Conservation (phyloP, 2,329 filamentous ascomycete genomes). For the Clarireedia monteithiana region DNA sequence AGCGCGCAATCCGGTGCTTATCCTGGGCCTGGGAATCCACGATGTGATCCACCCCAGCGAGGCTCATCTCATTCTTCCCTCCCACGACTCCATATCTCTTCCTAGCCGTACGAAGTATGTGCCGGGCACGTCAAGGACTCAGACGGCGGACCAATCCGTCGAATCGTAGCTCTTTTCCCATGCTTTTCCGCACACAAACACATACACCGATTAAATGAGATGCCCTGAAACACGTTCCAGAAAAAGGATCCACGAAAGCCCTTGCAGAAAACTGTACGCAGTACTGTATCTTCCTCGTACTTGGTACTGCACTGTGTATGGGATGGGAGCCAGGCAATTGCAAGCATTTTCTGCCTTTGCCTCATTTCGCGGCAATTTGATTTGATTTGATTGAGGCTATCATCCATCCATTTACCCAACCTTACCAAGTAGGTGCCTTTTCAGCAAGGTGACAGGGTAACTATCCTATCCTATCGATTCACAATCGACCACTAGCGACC, state of each 20-base stretch:
- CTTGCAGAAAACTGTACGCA: background rate
- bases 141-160: background rate
- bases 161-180: background rate
- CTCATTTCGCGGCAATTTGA: constrained; percentile 4
- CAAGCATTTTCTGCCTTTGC: background rate
- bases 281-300: background rate
- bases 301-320: background rate
- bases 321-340: background rate
- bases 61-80: too few species aligned
- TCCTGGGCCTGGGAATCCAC: too few species aligned
- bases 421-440: too few species aligned
- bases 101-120: too few species aligned
- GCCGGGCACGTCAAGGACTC: too few species aligned
- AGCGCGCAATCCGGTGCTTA: too few species aligned
- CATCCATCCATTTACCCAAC: background rate
- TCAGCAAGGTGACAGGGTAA: too few species aligned
- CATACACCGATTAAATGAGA: constrained; percentile 1
- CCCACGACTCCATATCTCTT: too few species aligned
- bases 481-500: too few species aligned
- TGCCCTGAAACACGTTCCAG: constrained; percentile 4
- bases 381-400: background rate
- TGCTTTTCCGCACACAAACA: background rate
- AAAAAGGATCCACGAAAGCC: constrained; percentile 5
- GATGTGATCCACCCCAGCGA: too few species aligned
- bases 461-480: background rate